These are phyloP conservation scores for Barnettozyma wickerhamii DNA, from an alignment of 805 yeast species.

Conservation along the genomic window DNA sequence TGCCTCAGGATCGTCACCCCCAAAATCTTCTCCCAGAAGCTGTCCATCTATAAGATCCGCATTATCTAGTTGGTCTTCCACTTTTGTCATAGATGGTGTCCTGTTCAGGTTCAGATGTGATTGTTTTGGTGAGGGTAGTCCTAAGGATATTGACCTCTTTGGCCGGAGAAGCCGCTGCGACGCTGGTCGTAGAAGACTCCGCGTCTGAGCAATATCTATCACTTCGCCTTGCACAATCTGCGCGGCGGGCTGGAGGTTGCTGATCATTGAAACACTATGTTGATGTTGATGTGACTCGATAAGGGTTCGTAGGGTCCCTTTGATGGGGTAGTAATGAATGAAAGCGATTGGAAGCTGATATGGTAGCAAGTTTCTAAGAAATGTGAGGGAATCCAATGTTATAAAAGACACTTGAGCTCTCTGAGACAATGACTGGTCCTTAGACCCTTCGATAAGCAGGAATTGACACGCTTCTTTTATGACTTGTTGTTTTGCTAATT, in stretches of 20 bases:
- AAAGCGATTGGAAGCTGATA: no score
- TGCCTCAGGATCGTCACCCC: conserved; percentile 13
- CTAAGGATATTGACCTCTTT: conserved; percentile 19
- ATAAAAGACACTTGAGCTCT: no score
- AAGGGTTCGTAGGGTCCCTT: no score
- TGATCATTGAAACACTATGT: conserved; percentile 9
- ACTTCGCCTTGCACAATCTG: conserved; percentile 9
- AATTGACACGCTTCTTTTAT: no score
- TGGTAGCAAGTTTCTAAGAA: no score
- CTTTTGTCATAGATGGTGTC: conserved; percentile 1
- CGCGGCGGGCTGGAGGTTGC: conserved; percentile 5
- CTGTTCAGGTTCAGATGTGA: conserved; percentile 1
- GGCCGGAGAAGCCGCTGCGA: conserved; percentile 19
- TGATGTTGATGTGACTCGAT: no score
- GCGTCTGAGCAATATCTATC: conserved; percentile 21
- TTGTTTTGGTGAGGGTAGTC: conserved; percentile 4
- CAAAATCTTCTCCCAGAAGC: neutral
- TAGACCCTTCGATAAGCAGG: no score
- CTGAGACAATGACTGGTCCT: no score
- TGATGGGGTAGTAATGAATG: no score
- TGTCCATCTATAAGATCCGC: neutral
- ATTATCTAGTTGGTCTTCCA: conserved; percentile 1
- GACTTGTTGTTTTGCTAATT: no score
- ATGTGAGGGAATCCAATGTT: no score
- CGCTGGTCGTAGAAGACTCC: conserved; percentile 20